Conservation (phyloP, 768 basidiomycete species). For the Kwoniella pini region DNA sequence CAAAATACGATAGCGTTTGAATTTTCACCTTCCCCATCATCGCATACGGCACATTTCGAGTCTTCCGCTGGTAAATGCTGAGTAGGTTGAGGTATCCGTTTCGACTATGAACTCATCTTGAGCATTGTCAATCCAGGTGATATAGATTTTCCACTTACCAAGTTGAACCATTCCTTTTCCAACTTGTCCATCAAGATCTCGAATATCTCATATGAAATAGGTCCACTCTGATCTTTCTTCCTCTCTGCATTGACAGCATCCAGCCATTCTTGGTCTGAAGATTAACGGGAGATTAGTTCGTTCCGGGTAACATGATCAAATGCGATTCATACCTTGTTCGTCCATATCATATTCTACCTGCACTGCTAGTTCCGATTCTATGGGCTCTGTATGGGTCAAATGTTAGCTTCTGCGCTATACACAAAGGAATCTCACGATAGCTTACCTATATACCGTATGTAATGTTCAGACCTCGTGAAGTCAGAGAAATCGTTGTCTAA, state of each 20-base stretch:
- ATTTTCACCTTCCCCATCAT: slow-evolving; percentile 97
- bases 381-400: slow-evolving; percentile 56
- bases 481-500: slow-evolving; percentile 56
- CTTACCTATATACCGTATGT: slow-evolving; percentile 86
- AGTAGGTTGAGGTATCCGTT: slow-evolving; percentile 86
- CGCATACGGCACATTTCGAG: slow-evolving; percentile 93
- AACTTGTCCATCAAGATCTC: slow-evolving; percentile 96
- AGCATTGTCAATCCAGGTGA: no score
- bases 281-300: not conserved
- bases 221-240: slow-evolving; percentile 67
- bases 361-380: slow-evolving; percentile 84
- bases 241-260: slow-evolving; percentile 79
- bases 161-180: slow-evolving; percentile 98
- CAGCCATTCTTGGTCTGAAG: slow-evolving; percentile 88
- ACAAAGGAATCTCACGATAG: no score
- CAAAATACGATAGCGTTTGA: slow-evolving; percentile 99
- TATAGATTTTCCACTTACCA: slow-evolving; percentile 61
- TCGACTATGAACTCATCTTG: slow-evolving; percentile 65
- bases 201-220: slow-evolving; percentile 78
- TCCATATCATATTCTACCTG: slow-evolving; percentile 99
- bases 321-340: slow-evolving; percentile 74
- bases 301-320: not conserved
- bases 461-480: slow-evolving; percentile 76
- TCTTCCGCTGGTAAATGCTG: slow-evolving; percentile 89
- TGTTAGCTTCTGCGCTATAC: no score